phyloP scores from a whole-genome alignment of 345 rosid species.

The Euclidium syriacum region DNA sequence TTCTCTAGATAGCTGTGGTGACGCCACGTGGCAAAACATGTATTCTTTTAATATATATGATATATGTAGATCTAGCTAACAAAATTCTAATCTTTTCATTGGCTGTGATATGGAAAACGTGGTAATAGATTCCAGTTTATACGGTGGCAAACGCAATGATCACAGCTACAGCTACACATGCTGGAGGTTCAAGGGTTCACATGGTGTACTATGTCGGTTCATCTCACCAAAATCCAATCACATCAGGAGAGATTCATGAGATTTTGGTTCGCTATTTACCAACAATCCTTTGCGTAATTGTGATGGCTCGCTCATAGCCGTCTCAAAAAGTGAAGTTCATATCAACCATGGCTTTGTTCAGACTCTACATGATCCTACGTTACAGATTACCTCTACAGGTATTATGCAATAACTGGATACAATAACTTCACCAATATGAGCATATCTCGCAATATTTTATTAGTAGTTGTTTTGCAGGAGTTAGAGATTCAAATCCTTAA shows the following conservation, averaged over 20 bases:
- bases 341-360: conserved; percentile 21
- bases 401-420: too few species aligned
- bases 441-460: too few species aligned
- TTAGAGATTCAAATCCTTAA: too few species aligned
- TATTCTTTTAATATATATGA: too few species aligned
- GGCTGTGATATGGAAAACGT: conserved; percentile 34
- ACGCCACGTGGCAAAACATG: too few species aligned
- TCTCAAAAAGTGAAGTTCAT: conserved; percentile 12
- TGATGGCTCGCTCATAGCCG: conserved; percentile 11
- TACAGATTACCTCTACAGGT: conserved; percentile 31
- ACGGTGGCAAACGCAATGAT: conserved; percentile 33
- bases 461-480: too few species aligned
- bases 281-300: conserved; percentile 21
- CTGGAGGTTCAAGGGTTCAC: conserved; percentile 11
- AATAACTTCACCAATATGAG: too few species aligned
- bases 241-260: conserved; percentile 11
- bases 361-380: conserved; percentile 23
- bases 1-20: too few species aligned
- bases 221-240: conserved; percentile 21
- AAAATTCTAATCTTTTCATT: background rate
- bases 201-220: conserved; percentile 30
- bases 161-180: conserved; percentile 6
- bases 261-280: conserved; percentile 17
- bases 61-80: background rate
- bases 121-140: conserved; percentile 30